Conservation (phyloP, 1,284 basidiomycete genomes). For the Marasmius oreades region DNA sequence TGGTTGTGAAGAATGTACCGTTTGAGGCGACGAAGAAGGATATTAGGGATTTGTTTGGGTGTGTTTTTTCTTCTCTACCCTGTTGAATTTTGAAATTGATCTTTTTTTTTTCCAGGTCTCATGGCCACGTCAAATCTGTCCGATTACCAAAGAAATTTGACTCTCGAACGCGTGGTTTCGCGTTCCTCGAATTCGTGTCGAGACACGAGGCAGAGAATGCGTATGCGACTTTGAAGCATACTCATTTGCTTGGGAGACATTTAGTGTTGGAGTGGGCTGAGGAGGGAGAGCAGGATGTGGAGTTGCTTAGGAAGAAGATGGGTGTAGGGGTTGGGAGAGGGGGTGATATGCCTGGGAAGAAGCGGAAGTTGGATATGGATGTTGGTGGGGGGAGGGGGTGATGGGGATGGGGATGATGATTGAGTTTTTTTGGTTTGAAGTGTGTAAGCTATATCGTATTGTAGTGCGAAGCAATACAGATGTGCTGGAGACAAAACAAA, state of each 20-base stretch:
- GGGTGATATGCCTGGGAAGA: constrained; percentile 63
- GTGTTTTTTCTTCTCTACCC: constrained; percentile 27
- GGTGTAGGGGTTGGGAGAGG: constrained; percentile 71
- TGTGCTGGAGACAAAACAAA: too few relatives aligned
- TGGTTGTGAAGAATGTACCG: constrained; percentile 96
- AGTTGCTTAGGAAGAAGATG: constrained; percentile 74
- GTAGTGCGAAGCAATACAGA: too few relatives aligned
- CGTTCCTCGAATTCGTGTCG: constrained; percentile 91
- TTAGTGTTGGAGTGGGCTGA: constrained; percentile 93
- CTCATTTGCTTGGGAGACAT: constrained; percentile 94
- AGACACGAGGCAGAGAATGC: constrained; percentile 86
- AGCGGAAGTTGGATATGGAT: constrained; percentile 54
- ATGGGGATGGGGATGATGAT: constrained; percentile 7
- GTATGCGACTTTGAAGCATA: constrained; percentile 82
- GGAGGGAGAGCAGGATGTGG: constrained; percentile 73
- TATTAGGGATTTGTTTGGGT: constrained; percentile 85
- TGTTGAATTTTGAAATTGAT: constrained; percentile 3
- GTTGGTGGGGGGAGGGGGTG: not conserved
- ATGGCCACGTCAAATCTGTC: constrained; percentile 90
- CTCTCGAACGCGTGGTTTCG: constrained; percentile 86
- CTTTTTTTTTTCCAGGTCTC: constrained; percentile 48
- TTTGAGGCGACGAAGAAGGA: constrained; percentile 97
- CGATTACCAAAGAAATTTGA: constrained; percentile 88
- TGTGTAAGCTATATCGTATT: too few relatives aligned
- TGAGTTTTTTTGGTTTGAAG: not conserved